phyloP scores from a whole-genome alignment of 768 basidiomycete species.

The Sarcomyxa edulis region DNA sequence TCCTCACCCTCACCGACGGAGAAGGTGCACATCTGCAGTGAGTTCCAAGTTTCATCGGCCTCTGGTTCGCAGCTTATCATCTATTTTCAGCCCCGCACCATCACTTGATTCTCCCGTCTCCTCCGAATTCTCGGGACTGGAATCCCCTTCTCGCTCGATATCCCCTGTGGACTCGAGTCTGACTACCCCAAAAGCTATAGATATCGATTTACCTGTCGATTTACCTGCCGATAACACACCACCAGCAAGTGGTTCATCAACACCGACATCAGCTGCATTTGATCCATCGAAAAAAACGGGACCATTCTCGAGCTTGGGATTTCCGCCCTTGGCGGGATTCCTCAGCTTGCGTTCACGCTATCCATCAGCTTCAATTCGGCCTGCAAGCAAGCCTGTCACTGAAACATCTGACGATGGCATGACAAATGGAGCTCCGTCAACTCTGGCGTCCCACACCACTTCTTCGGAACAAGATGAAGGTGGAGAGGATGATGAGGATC shows the following conservation, averaged over 20 bases:
- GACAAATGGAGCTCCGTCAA: background rate
- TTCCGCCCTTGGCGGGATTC: slow-evolving; percentile 6
- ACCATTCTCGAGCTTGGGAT: slow-evolving; percentile 36
- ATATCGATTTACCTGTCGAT: no score
- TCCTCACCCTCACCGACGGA: slow-evolving; percentile 79
- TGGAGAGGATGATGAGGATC: slow-evolving; percentile 33
- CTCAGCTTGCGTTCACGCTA: slow-evolving; percentile 45
- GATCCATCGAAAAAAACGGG: slow-evolving; percentile 22
- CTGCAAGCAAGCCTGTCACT: slow-evolving; percentile 6
- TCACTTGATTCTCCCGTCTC: no score
- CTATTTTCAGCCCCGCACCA: no score
- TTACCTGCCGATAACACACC: slow-evolving; percentile 32
- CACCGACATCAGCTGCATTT: slow-evolving; percentile 42
- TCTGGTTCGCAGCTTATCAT: slow-evolving; percentile 23
- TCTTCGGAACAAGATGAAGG: slow-evolving; percentile 5
- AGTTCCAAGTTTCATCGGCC: slow-evolving; percentile 34
- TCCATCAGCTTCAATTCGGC: slow-evolving; percentile 36
- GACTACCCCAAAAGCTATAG: no score
- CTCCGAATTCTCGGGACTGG: no score
- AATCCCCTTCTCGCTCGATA: no score
- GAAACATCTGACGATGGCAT: slow-evolving; percentile 9
- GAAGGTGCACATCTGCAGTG: slow-evolving; percentile 46
- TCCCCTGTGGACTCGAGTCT: no score
- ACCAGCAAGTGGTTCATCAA: slow-evolving; percentile 50
- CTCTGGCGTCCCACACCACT: no score